Evolutionary conservation across 2,329 filamentous ascomycete species (phyloP), one percentile per base, ranked within the genome.

Genomic region (Alternaria sp.): DNA sequence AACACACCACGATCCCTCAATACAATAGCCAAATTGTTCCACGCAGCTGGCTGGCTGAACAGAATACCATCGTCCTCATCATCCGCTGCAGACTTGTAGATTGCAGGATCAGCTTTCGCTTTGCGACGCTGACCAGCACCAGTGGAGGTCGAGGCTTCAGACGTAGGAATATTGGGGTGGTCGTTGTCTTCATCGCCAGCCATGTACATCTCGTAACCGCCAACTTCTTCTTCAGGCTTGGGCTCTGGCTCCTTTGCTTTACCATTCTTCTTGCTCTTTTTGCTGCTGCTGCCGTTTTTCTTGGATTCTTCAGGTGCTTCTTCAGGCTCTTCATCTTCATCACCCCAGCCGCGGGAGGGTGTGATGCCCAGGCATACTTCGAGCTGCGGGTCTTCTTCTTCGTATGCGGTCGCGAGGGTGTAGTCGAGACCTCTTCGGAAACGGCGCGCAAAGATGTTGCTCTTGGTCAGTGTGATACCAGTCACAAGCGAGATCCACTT

Each of bases 11-110:
- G 89, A 76, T 99, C 95, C 59, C 95, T 87, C 68, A 98, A 82
- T 32, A 98, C 95, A 67, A 99, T 88, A 66, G 90, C 93, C 82
- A 99, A 85, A 66, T 91, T 92, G 79, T 98, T 98, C 95, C 95
- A 99, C 8, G 83, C 82, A 2, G 90, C 88, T 0, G 88, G 85
- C 71, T 89, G 89, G 48, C 86, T 89, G 75, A 92, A 91, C 34
- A 92, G 79, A 53, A 92, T 87, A 0, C 88, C 88, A 67, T 91
- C 90, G 59, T 97, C 94, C 55, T 96, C 94, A 41, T 88, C 86
- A 14, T 82, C 82, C 1, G 68, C 78, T 2, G 78, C 85, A 22
- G 78, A 79, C 48, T 73, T 76, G 84, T 99, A 99, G 51, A 99
- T 86, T 9, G 95, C 95, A 1, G 94, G 94, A 77, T 96, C 92